Conservation (phyloP, 768 basidiomycete species). For the Naematelia aurantialba region DNA sequence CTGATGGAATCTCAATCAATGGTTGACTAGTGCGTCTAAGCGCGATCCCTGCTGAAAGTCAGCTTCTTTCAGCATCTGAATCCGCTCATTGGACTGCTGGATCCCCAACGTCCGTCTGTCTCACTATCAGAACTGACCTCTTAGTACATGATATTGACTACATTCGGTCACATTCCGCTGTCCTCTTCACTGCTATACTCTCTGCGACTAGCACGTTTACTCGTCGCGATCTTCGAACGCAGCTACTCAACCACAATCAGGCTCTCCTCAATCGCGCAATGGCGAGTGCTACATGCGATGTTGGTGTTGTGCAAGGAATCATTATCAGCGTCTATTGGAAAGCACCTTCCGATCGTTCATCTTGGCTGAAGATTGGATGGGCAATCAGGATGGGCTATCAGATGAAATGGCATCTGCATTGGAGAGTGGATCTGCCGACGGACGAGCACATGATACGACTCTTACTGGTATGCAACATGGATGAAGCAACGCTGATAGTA, state of each 20-base stretch:
- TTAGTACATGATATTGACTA: slow-evolving; percentile 20
- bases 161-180: slow-evolving; percentile 10
- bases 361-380: slow-evolving; percentile 25
- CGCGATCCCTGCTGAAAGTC: no score
- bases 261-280: slow-evolving; percentile 10
- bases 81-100: slow-evolving; percentile 13
- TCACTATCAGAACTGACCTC: no score
- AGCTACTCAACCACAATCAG: slow-evolving; percentile 13
- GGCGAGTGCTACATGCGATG: slow-evolving; percentile 7
- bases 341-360: slow-evolving; percentile 13
- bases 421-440: slow-evolving; percentile 9
- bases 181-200: slow-evolving; percentile 20
- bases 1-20: no score
- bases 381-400: slow-evolving; percentile 21
- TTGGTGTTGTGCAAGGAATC: slow-evolving; percentile 15
- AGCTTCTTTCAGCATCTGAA: slow-evolving; percentile 6
- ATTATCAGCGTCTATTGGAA: slow-evolving; percentile 21
- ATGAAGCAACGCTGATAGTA: neutral
- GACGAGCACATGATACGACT: slow-evolving; percentile 23
- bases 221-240: slow-evolving; percentile 2
- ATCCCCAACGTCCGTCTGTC: no score
- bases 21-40: no score
- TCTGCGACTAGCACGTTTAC: slow-evolving; percentile 17
- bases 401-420: slow-evolving; percentile 10
- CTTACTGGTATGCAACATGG: slow-evolving; percentile 20